Percentiles rank a stretch among this genome's conserved stretches.
phyloP scores from a whole-genome alignment of 192 early-diverging fungal genomes.

The Coemansia pectinata region DNA sequence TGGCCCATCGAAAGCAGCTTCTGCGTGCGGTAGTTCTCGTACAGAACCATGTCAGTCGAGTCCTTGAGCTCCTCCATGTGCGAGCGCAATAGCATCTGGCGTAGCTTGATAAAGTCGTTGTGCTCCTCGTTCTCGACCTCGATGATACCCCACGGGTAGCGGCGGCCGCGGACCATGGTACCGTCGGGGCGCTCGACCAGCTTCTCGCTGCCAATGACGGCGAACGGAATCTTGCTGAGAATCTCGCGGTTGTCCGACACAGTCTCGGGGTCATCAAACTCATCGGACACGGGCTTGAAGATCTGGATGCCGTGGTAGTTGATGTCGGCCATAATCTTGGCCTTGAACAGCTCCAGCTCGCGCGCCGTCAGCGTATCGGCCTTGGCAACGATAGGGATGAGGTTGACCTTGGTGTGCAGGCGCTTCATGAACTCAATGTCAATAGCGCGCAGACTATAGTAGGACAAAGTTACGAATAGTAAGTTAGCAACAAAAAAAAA shows the following conservation, averaged over 20 bases:
- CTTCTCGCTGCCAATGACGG: conserved; percentile 90
- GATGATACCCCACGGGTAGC: conserved; percentile 93
- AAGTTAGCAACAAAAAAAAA: not conserved
- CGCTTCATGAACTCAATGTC: conserved; percentile 97
- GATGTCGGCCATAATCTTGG: conserved; percentile 81
- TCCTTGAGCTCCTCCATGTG: conserved; percentile 99
- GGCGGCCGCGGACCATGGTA: conserved; percentile 81
- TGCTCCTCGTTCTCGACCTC: conserved; percentile 97
- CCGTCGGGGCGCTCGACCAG: conserved; percentile 81
- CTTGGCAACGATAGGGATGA: conserved; percentile 88
- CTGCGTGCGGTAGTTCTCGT: conserved; percentile 95
- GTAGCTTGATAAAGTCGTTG: conserved; percentile 94
- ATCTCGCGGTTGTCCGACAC: conserved; percentile 84
- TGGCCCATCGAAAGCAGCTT: conserved; percentile 86
- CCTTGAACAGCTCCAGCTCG: conserved; percentile 82
- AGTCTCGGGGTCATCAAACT: conserved; percentile 81
- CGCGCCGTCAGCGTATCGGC: conserved; percentile 87
- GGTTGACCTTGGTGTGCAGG: conserved; percentile 84
- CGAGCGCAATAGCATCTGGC: conserved; percentile 89
- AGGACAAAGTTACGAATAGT: conserved; percentile 3
- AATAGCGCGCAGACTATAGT: conserved; percentile 72
- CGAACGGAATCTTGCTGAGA: conserved; percentile 93
- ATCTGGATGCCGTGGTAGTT: conserved; percentile 82
- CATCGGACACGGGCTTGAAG: conserved; percentile 80
- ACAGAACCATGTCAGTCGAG: conserved; percentile 85